These are phyloP conservation scores for Colletotrichum truncatum DNA, from an alignment of 2,329 filamentous ascomycete genomes.

Conservation along the genomic window DNA sequence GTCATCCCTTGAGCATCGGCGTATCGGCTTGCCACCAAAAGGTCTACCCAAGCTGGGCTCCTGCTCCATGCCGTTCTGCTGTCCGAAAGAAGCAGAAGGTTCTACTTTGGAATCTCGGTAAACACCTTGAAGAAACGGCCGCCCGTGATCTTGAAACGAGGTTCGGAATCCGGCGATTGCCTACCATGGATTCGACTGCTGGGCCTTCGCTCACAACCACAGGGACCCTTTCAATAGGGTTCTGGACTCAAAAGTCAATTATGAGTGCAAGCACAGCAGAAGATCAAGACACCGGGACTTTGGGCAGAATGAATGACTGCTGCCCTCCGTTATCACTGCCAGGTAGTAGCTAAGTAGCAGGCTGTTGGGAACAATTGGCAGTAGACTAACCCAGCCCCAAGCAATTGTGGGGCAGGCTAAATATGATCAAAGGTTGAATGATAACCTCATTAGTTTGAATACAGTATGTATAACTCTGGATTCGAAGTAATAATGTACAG, in stretches of 20 bases:
- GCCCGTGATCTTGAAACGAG: constrained; percentile 31
- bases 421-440: too few relatives aligned
- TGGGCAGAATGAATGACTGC: too few relatives aligned
- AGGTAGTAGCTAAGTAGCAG: too few relatives aligned
- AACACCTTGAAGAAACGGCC: constrained; percentile 25
- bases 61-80: constrained; percentile 25
- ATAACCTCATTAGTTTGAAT: too few relatives aligned
- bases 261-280: too few relatives aligned
- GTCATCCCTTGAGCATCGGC: constrained; percentile 34
- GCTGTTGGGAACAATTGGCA: too few relatives aligned
- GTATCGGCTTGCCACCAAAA: constrained; percentile 43
- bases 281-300: too few relatives aligned
- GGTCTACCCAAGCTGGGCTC: constrained; percentile 43
- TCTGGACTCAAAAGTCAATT: not conserved
- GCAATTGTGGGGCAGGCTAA: too few relatives aligned
- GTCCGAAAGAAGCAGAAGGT: constrained; percentile 25
- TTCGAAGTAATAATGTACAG: too few relatives aligned
- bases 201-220: constrained; percentile 30
- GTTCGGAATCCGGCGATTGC: constrained; percentile 29
- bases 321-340: too few relatives aligned
- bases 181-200: constrained; percentile 31
- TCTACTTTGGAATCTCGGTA: constrained; percentile 30
- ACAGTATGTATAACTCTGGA: too few relatives aligned
- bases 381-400: too few relatives aligned
- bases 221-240: not conserved